A percentile compares a stretch with the other conserved stretches of the same genome.
phyloP scores from a whole-genome alignment of 2,329 filamentous ascomycete species.

The Shiraia bambusicola region DNA sequence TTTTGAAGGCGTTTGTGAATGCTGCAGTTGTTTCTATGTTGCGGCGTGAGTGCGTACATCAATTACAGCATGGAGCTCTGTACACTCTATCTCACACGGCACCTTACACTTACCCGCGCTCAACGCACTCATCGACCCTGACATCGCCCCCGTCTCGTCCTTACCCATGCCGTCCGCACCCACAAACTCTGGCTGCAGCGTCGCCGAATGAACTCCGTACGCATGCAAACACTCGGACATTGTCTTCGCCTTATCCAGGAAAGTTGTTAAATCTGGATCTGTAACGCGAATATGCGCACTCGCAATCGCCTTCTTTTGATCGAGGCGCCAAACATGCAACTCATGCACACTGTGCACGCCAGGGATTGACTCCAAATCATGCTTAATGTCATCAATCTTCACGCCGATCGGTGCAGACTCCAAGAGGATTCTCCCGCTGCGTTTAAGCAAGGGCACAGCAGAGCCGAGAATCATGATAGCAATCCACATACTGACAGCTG shows the following conservation, averaged over 20 bases:
- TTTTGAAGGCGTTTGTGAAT: no score
- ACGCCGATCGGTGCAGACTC: constrained; percentile 65
- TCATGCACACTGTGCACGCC: constrained; percentile 70
- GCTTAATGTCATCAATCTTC: constrained; percentile 62
- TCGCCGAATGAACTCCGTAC: constrained; percentile 71
- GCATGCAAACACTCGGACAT: constrained; percentile 70
- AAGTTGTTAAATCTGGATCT: constrained; percentile 57
- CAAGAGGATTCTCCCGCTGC: constrained; percentile 65
- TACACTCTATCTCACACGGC: constrained; percentile 55
- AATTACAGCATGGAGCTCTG: constrained; percentile 52
- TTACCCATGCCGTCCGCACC: neutral
- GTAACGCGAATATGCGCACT: constrained; percentile 68
- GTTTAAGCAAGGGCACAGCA: constrained; percentile 62
- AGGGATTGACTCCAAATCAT: constrained; percentile 68
- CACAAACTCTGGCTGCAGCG: constrained; percentile 66
- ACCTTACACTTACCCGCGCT: constrained; percentile 52
- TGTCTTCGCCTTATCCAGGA: constrained; percentile 61
- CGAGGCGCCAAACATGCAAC: constrained; percentile 72
- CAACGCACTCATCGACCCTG: constrained; percentile 13
- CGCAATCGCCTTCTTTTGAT: constrained; percentile 69
- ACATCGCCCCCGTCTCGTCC: constrained; percentile 3
- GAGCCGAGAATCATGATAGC: constrained; percentile 70
- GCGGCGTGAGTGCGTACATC: no score
- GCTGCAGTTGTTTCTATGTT: no score
- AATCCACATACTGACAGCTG: constrained; percentile 68